Evolutionary conservation across 345 rosid species (phyloP), one percentile per base, ranked within the genome.

Genomic region (Geranium rotundifolium): DNA sequence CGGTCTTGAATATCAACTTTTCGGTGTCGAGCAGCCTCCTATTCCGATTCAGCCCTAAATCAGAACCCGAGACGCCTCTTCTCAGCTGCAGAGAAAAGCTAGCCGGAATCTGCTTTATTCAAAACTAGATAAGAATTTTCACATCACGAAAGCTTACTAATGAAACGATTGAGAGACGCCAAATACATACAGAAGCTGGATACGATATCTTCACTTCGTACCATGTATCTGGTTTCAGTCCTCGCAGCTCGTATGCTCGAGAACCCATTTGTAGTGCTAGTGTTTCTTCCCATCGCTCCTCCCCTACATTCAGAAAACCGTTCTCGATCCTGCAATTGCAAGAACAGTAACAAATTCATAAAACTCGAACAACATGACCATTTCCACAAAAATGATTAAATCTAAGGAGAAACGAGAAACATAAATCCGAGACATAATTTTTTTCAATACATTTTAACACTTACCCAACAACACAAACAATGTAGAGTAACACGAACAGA

Each of bases 201-300:
- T 86, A 88, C 14, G 96, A 90, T 75, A 90, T 93, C 99, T 93
- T 90, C 85, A 90, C 95, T 93, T 88, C 95, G 57, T 90, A 90
- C 96, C 89, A 82, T 73, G 84, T 70, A 70, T 68, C 39, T 15
- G 97, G 72, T 71, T 84, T 93, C 29, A 93, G 78, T 60, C 88
- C 89, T 60, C 81, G 71, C 67, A 93, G 70, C 29, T 68, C 64
- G 60, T 88, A 93, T 54, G 77, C 64, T 39, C 82, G 75, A 68
- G 85, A 83, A 72, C 95, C 91, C 67, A 65, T 66, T 56, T 61
- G 77, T 19, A 88, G 68, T 9, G 85, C 83, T 46, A 88, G 65
- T 55, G 79, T 82, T 77, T 88, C 92, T 78, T 74, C 76, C 90
- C 75, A 69, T 49, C 85, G 54, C 77, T 90, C 95, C 69, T 88